Evolutionary conservation across 1,139 yeast species (phyloP).

Genomic region (Geotrichum macrosporum): DNA sequence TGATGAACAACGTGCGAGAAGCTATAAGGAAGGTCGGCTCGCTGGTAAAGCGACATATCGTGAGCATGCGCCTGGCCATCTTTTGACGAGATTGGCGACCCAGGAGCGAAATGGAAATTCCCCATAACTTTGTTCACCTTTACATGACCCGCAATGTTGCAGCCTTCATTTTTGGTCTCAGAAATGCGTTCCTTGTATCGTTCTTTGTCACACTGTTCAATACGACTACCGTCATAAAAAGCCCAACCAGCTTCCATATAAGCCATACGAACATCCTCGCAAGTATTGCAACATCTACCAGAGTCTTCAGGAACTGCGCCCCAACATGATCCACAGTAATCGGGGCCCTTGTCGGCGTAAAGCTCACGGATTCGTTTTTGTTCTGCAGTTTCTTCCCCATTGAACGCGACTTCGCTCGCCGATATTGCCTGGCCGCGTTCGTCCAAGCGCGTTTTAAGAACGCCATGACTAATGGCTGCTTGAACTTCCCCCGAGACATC

Average conservation of each 20-base stretch:
- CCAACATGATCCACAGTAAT: conserved; percentile 84
- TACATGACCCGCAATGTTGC: conserved; percentile 76
- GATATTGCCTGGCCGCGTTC: conserved; percentile 44
- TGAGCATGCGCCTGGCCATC: conserved; percentile 64
- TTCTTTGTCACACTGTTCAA: conserved; percentile 86
- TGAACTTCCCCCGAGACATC: conserved; percentile 85
- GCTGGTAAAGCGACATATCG: conserved; percentile 68
- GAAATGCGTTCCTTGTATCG: conserved; percentile 66
- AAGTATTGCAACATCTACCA: conserved; percentile 70
- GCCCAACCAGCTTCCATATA: conserved; percentile 80
- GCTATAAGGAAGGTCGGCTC: conserved; percentile 51
- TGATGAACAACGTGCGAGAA: conserved; percentile 72
- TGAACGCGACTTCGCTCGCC: conserved; percentile 26
- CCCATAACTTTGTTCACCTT: conserved; percentile 83
- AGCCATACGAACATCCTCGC: conserved; percentile 76
- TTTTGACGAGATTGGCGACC: conserved; percentile 53
- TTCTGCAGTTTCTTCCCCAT: conserved; percentile 31
- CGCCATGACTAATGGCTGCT: conserved; percentile 68
- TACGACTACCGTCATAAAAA: conserved; percentile 77
- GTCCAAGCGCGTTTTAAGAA: conserved; percentile 62
- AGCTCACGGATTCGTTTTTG: conserved; percentile 27
- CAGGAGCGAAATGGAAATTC: conserved; percentile 93
- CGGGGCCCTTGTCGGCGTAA: conserved; percentile 37
- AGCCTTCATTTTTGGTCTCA: conserved; percentile 71
- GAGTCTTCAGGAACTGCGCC: conserved; percentile 64